These are phyloP conservation scores for Macaranga tanarius DNA, from an alignment of 441 rosid species.

Conservation along the genomic window DNA sequence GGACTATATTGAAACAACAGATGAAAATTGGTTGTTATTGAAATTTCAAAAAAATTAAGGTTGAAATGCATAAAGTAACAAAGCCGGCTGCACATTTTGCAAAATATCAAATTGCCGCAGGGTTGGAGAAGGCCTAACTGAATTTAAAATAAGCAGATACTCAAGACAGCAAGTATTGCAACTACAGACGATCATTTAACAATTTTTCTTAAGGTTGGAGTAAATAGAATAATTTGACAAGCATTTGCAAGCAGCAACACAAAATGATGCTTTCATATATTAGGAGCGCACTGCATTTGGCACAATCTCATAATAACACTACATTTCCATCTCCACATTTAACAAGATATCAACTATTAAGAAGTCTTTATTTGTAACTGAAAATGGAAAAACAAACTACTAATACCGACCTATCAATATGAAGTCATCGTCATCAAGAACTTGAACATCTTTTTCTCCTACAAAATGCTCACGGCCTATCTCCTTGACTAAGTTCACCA, in stretches of 20 bases:
- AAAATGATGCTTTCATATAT: not conserved
- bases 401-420: slow-evolving; percentile 65
- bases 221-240: too few relatives aligned
- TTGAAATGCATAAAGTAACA: too few relatives aligned
- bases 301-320: not conserved
- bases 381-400: not conserved
- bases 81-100: too few relatives aligned
- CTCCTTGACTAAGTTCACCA: slow-evolving; percentile 61
- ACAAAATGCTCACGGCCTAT: slow-evolving; percentile 75
- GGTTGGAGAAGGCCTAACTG: too few relatives aligned
- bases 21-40: too few relatives aligned
- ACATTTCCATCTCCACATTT: not conserved
- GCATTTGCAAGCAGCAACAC: not conserved
- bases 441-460: slow-evolving; percentile 68
- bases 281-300: not conserved
- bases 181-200: not conserved
- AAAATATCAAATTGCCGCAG: too few relatives aligned
- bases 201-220: not conserved
- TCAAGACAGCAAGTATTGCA: not conserved
- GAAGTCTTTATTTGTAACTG: slow-evolving; percentile 1
- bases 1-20: too few relatives aligned
- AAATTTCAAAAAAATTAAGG: too few relatives aligned
- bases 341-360: slow-evolving; percentile 1
- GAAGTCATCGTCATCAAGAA: slow-evolving; percentile 76
- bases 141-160: too few relatives aligned